Evolutionary conservation across 1,139 yeast species (phyloP).

Genomic region (Kodamaea derodonti): DNA sequence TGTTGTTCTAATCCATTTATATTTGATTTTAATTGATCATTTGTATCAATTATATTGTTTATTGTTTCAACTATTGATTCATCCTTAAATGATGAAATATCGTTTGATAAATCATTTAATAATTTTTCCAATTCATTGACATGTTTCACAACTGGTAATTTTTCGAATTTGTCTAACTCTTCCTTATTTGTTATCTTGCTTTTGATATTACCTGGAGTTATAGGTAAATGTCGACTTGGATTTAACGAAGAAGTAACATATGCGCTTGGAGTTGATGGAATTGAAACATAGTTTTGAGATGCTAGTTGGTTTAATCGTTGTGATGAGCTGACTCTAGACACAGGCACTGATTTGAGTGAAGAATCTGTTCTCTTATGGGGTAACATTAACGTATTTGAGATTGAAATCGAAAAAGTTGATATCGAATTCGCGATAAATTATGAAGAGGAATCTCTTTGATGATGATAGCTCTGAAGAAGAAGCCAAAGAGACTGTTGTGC

Average conservation of each 20-base stretch:
- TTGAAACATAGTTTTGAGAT: constrained; percentile 11
- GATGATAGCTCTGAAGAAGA: constrained; percentile 9
- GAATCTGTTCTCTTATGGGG: constrained; percentile 20
- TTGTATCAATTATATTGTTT: constrained; percentile 25
- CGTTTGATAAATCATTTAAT: constrained; percentile 23
- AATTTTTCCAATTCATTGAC: constrained; percentile 25
- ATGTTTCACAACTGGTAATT: constrained; percentile 27
- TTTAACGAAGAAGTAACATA: constrained; percentile 38
- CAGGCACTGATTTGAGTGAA: constrained; percentile 25
- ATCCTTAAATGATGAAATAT: constrained; percentile 34
- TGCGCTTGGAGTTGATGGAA: constrained; percentile 26
- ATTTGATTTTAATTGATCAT: constrained; percentile 24
- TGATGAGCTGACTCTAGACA: constrained; percentile 35
- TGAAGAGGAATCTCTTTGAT: constrained; percentile 13
- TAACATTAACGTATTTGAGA: no score
- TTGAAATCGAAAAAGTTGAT: no score
- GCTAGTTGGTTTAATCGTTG: constrained; percentile 26
- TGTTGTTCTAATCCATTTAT: constrained; percentile 29
- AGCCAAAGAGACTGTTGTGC: not conserved
- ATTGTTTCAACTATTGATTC: constrained; percentile 25
- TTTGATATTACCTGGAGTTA: constrained; percentile 17
- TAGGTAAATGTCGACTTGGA: constrained; percentile 30
- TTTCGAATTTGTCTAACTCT: constrained; percentile 25
- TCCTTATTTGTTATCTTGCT: constrained; percentile 17
- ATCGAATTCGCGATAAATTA: no score